Conservation (phyloP, 441 rosid species). For the Populus hybrid region DNA sequence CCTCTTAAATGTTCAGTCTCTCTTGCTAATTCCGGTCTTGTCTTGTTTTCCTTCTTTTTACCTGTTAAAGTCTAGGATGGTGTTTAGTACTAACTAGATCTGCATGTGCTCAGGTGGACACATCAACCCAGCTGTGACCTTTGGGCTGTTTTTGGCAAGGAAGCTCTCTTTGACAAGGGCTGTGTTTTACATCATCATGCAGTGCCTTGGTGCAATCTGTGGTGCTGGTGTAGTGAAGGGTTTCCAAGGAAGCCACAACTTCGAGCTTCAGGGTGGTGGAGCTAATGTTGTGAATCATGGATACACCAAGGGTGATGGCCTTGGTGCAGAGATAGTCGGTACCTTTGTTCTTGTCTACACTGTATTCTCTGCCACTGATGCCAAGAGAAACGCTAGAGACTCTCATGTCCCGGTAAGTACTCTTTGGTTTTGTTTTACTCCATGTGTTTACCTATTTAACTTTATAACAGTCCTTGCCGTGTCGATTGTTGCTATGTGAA, state of each 20-base stretch:
- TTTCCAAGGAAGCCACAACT: constrained; percentile 37
- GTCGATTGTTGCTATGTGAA: neutral
- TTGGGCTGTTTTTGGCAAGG: too few relatives aligned
- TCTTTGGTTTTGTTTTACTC: neutral
- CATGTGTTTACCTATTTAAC: neutral
- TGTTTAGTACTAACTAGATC: constrained; percentile 16
- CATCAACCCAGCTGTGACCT: too few relatives aligned
- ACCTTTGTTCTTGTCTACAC: constrained; percentile 23
- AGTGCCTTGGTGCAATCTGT: constrained; percentile 33
- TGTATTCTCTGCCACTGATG: constrained; percentile 86
- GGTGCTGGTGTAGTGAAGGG: constrained; percentile 95
- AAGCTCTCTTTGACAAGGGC: too few relatives aligned
- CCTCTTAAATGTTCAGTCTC: too few relatives aligned
- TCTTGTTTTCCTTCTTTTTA: too few relatives aligned
- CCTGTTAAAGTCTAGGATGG: neutral
- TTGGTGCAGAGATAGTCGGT: constrained; percentile 88
- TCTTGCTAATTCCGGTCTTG: too few relatives aligned
- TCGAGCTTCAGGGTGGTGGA: constrained; percentile 45
- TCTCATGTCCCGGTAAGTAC: constrained; percentile 86
- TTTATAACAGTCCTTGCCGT: neutral
- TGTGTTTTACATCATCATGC: too few relatives aligned
- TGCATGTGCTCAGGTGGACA: constrained; percentile 49
- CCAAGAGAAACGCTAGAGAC: constrained; percentile 89
- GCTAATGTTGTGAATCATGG: constrained; percentile 60
- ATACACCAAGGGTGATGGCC: constrained; percentile 81